phyloP scores from a whole-genome alignment of 495 filamentous ascomycete species.

The Patellaria atrata region DNA sequence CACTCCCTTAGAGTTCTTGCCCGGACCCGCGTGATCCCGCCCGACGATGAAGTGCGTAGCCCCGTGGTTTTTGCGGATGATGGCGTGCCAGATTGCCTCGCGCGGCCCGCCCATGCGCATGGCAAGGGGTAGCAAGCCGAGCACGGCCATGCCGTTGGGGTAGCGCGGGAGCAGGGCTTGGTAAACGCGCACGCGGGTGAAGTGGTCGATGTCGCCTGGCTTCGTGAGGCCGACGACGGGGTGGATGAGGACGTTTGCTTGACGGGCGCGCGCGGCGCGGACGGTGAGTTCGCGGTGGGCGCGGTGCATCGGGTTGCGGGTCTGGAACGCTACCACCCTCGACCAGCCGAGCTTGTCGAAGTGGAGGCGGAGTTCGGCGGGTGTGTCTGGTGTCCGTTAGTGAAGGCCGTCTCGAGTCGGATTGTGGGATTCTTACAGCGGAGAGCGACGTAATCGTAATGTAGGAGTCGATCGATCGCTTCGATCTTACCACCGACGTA shows the following conservation, averaged over 20 bases:
- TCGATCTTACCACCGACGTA: conserved; percentile 94
- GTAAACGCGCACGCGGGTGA: conserved; percentile 97
- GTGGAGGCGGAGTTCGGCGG: conserved; percentile 85
- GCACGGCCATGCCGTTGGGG: conserved; percentile 97
- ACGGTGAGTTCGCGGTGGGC: conserved; percentile 96
- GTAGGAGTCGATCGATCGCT: conserved; percentile 83
- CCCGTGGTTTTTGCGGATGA: conserved; percentile 99
- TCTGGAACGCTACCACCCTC: conserved; percentile 96
- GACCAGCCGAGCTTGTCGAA: conserved; percentile 99
- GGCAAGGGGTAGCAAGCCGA: conserved; percentile 86
- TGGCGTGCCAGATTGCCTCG: conserved; percentile 98
- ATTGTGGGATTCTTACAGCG: conserved; percentile 48
- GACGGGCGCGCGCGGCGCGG: conserved; percentile 82
- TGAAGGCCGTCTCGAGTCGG: background rate
- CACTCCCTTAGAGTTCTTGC: conserved; percentile 87
- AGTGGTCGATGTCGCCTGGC: conserved; percentile 98
- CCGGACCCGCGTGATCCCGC: conserved; percentile 92
- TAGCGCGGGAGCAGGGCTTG: conserved; percentile 93
- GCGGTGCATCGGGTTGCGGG: conserved; percentile 96
- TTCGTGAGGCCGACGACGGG: conserved; percentile 97
- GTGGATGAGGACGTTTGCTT: conserved; percentile 98
- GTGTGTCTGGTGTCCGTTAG: conserved; percentile 49
- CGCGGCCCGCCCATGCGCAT: conserved; percentile 99
- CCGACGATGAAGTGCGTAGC: conserved; percentile 99
- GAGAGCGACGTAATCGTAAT: conserved; percentile 96